phyloP scores from a whole-genome alignment of 140 eudicot genomes.

The Flaveria floridana region DNA sequence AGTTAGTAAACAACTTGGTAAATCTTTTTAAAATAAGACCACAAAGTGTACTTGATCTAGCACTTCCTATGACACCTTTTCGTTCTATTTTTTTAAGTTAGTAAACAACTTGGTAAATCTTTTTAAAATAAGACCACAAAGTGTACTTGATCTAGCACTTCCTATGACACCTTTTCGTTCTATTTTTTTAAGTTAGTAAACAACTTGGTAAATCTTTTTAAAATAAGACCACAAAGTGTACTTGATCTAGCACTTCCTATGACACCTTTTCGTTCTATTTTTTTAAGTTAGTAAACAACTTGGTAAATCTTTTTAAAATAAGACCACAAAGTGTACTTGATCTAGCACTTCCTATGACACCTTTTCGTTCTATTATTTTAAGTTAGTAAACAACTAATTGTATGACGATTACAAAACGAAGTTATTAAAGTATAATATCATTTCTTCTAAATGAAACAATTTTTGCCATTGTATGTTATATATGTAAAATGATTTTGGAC shows the following conservation, averaged over 20 bases:
- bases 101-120: neutral
- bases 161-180: neutral
- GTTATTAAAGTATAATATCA: too few relatives aligned
- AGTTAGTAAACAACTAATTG: too few relatives aligned
- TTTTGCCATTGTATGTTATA: neutral
- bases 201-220: neutral
- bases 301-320: neutral
- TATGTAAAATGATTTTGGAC: neutral
- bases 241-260: too few relatives aligned
- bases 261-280: neutral
- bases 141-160: too few relatives aligned
- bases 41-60: too few relatives aligned
- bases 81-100: neutral
- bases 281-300: too few relatives aligned
- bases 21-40: neutral
- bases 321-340: too few relatives aligned
- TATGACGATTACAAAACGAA: too few relatives aligned
- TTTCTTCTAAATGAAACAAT: too few relatives aligned
- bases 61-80: neutral
- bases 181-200: too few relatives aligned
- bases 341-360: neutral
- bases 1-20: neutral
- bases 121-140: too few relatives aligned
- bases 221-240: too few relatives aligned
- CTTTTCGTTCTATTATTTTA: neutral